These are phyloP conservation scores for Annulohypoxylon truncatum DNA, from an alignment of 2,329 filamentous ascomycete genomes.

Conservation along the genomic window DNA sequence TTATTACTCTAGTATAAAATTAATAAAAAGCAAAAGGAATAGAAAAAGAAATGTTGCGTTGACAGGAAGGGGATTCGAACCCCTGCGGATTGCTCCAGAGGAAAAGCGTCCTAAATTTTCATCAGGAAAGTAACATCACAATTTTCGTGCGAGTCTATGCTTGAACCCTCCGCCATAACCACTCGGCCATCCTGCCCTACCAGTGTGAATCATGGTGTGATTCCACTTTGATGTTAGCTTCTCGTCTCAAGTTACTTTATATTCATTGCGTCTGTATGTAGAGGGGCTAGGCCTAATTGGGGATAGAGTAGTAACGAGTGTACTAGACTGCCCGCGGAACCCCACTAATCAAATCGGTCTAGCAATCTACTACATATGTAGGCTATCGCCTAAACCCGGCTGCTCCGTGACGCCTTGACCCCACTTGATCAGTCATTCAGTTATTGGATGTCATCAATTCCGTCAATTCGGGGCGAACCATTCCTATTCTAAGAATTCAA, in stretches of 20 bases:
- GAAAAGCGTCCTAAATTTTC: slow-evolving; percentile 3
- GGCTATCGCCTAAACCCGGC: background rate
- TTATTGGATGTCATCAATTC: slow-evolving; percentile 5
- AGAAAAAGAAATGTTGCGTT: background rate
- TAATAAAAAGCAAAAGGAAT: background rate
- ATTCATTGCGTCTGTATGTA: background rate
- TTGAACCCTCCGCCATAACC: slow-evolving; percentile 14
- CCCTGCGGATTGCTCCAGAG: slow-evolving; percentile 20
- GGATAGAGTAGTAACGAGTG: background rate
- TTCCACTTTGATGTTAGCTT: background rate
- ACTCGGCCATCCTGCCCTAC: slow-evolving; percentile 7
- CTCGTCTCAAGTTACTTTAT: background rate
- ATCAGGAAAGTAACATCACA: background rate
- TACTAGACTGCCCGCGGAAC: background rate
- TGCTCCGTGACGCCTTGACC: background rate
- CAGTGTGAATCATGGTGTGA: background rate
- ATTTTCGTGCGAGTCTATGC: background rate
- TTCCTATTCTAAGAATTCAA: slow-evolving; percentile 10
- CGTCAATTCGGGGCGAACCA: background rate
- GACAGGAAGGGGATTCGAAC: slow-evolving; percentile 20
- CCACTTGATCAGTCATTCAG: slow-evolving; percentile 2
- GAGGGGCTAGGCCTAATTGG: background rate
- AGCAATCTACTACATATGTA: no score
- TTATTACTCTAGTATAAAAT: background rate
- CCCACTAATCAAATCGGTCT: background rate